A percentile compares a stretch with the other conserved stretches of the same genome.
Evolutionary conservation across 495 filamentous ascomycete species (phyloP).

Genomic region (Tuber melanosporum): DNA sequence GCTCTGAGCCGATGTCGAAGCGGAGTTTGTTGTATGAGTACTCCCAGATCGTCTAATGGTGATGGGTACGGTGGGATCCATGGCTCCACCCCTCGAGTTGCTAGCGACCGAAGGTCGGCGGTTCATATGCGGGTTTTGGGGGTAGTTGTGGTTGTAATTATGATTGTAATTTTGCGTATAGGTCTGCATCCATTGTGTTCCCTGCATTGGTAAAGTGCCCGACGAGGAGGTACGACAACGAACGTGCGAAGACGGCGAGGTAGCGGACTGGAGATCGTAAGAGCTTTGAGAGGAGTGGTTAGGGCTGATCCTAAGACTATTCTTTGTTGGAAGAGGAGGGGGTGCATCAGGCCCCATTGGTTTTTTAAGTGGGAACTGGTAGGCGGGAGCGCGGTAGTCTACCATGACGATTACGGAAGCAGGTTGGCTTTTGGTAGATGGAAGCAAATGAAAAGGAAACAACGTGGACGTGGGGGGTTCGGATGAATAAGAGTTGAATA

Average conservation of each 20-base stretch:
- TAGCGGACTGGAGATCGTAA: conserved; percentile 26
- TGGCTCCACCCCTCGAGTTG: conserved; percentile 27
- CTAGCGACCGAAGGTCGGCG: conserved; percentile 31
- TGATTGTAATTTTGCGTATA: conserved; percentile 25
- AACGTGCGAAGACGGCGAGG: conserved; percentile 27
- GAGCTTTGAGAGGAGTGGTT: conserved; percentile 25
- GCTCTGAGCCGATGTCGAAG: conserved; percentile 28
- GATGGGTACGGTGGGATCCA: conserved; percentile 23
- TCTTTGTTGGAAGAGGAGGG: conserved; percentile 21
- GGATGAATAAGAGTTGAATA: conserved; percentile 19
- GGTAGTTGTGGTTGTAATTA: conserved; percentile 21
- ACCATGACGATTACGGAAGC: conserved; percentile 31
- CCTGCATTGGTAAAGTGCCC: conserved; percentile 26
- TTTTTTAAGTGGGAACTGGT: conserved; percentile 37
- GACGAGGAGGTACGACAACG: conserved; percentile 37
- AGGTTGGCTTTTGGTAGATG: conserved; percentile 11
- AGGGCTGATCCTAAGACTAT: conserved; percentile 27
- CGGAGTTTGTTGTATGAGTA: conserved; percentile 36
- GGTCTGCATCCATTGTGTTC: background rate
- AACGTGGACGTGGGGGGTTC: conserved; percentile 22
- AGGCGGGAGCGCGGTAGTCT: conserved; percentile 36
- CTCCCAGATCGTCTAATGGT: conserved; percentile 37
- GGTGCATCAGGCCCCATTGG: conserved; percentile 10
- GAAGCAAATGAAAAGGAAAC: conserved; percentile 12
- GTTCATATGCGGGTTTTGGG: conserved; percentile 27